Base-by-base conservation (phyloP, 1,284 basidiomycete genomes). In the Trichosporon faecale region DNA sequence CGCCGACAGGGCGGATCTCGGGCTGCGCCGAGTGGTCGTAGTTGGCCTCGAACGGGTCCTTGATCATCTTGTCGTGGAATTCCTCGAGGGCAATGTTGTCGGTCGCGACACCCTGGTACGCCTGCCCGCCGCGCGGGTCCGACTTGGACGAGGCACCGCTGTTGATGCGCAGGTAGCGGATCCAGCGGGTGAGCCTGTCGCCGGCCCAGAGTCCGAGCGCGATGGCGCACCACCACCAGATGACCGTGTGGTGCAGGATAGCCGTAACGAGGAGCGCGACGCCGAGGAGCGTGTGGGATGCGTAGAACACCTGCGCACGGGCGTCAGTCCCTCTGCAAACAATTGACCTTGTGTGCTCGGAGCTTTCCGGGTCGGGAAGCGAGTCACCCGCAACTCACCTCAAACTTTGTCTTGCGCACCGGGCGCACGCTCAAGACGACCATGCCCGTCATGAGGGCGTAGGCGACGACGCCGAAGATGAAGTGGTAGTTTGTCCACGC, bases 401-500 rank as follows among this genome's bases (percentile, higher is more conserved):
- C 92, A 82, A 93, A 95, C 75, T 88, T 87, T 12, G 85, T 84
- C 65, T 87, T 87, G 40, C 93, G 87, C 64, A 95, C 80, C 3
- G 88, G 87, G 6, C 85, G 85, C 44, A 92, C 76, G 31, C 91
- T 91, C 46, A 90, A 80, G 40, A 89, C 76, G 72, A 90, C 88
- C 67, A 94, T 84, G 9, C 89, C 78, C 0, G 90, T 92, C 79
- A 95, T 86, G 55, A 88, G 84, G n/a, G 84, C 84, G 80, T 91
- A 94, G 0, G 90, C 91, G 35, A 88, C 86, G 84, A 89, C 89
- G 12, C 90, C 93, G 77, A 86, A 92, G 66, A 91, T 85, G 78
- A 95, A 95, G 64, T 89, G 88, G 68, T 85, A 84, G 78, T 90
- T 91, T 52, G 85, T 82, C 85, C 88, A 92, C 23, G 90, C 88